Percentiles rank a stretch among this genome's conserved stretches.
Evolutionary conservation across 305 asterid species (phyloP).

Genomic region (Fraxinus sp.): DNA sequence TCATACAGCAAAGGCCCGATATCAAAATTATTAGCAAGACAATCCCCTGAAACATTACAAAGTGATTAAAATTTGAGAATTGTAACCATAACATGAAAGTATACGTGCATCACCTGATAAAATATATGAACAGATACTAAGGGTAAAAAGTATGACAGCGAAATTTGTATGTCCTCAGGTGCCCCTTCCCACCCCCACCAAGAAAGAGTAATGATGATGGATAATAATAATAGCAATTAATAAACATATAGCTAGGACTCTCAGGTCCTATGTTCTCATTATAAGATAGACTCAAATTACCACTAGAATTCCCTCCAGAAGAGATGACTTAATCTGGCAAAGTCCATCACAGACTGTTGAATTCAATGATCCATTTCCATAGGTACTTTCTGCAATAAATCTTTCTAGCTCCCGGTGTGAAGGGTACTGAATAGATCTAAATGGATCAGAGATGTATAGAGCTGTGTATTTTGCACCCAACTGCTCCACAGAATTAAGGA

Average conservation of each 20-base stretch:
- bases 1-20: slow-evolving; percentile 98
- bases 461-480: slow-evolving; percentile 65
- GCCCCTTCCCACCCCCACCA: background rate
- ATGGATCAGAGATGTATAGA: slow-evolving; percentile 80
- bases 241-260: background rate
- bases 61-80: slow-evolving; percentile 12
- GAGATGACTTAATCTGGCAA: slow-evolving; percentile 83
- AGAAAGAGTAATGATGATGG: background rate
- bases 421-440: slow-evolving; percentile 41
- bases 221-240: background rate
- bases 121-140: background rate
- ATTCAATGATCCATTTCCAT: slow-evolving; percentile 43
- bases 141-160: background rate
- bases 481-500: slow-evolving; percentile 59
- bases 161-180: background rate
- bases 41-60: slow-evolving; percentile 58
- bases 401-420: slow-evolving; percentile 58
- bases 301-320: slow-evolving; percentile 88
- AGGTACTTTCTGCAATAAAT: slow-evolving; percentile 74
- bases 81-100: background rate
- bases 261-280: slow-evolving; percentile 1
- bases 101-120: background rate
- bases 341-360: slow-evolving; percentile 71
- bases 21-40: slow-evolving; percentile 80
- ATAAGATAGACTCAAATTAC: slow-evolving; percentile 46